phyloP scores from a whole-genome alignment of 345 rosid genomes.

The Theobroma cacao region DNA sequence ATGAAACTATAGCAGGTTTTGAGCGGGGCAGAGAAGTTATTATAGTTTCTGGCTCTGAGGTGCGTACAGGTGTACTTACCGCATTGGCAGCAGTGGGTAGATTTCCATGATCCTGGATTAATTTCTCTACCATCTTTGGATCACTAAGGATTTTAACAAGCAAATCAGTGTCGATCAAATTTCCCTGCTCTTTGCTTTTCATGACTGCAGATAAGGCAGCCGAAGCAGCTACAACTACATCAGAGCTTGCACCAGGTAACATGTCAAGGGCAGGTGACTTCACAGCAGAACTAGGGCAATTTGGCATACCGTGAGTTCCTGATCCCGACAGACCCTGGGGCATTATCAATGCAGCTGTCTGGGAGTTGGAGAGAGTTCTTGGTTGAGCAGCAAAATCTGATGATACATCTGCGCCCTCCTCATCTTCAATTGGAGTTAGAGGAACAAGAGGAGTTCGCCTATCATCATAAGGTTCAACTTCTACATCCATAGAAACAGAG shows the following conservation, averaged over 20 bases:
- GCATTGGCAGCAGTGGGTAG: not conserved
- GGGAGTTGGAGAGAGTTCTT: not conserved
- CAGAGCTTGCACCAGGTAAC: slow-evolving; percentile 25
- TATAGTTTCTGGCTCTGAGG: slow-evolving; percentile 11
- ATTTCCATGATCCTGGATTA: slow-evolving; percentile 24
- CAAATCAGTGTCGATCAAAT: slow-evolving; percentile 49
- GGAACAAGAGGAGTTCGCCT: slow-evolving; percentile 50
- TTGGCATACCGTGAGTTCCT: slow-evolving; percentile 4
- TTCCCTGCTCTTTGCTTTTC: slow-evolving; percentile 36
- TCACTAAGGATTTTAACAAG: slow-evolving; percentile 53
- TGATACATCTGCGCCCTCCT: slow-evolving; percentile 24
- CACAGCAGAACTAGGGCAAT: not conserved
- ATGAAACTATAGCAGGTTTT: not conserved
- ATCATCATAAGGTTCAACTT: slow-evolving; percentile 43
- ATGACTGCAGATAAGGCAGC: slow-evolving; percentile 34
- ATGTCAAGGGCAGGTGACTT: not conserved
- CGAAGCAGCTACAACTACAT: slow-evolving; percentile 36
- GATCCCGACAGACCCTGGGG: slow-evolving; percentile 15
- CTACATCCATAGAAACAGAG: slow-evolving; percentile 32
- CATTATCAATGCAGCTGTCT: slow-evolving; percentile 8
- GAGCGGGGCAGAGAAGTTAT: not conserved
- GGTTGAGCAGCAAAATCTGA: slow-evolving; percentile 15
- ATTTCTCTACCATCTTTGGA: slow-evolving; percentile 44
- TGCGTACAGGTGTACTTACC: slow-evolving; percentile 2
- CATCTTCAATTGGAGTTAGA: slow-evolving; percentile 55